phyloP scores from a whole-genome alignment of 495 filamentous ascomycete species.

The Xylaria palmicola region DNA sequence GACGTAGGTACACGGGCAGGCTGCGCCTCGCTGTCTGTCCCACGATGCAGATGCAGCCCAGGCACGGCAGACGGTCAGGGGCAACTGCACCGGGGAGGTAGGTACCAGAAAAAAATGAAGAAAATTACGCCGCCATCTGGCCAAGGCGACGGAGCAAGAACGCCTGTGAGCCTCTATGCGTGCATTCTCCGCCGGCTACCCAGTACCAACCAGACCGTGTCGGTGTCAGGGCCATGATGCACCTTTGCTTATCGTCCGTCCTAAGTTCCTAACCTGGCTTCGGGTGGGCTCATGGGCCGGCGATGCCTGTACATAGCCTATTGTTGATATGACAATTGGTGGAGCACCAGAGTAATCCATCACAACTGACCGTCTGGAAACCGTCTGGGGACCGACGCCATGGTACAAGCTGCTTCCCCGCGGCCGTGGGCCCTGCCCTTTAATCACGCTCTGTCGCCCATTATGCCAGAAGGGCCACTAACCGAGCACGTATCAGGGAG shows the following conservation, averaged over 20 bases:
- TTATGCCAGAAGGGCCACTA: slow-evolving; percentile 1
- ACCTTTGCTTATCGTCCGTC: slow-evolving; percentile 3
- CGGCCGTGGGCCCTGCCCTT: background rate
- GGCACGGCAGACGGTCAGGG: background rate
- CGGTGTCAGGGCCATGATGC: background rate
- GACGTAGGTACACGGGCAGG: background rate
- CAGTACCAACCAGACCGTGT: background rate
- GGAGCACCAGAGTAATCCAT: background rate
- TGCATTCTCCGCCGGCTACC: background rate
- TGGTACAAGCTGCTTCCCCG: slow-evolving; percentile 7
- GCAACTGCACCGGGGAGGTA: too few species aligned
- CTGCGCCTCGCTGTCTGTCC: slow-evolving; percentile 7
- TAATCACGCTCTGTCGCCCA: background rate
- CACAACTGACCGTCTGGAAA: background rate
- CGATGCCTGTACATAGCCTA: background rate
- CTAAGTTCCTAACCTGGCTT: background rate
- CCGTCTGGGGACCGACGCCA: slow-evolving; percentile 3
- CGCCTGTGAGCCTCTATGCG: background rate
- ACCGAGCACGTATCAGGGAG: background rate
- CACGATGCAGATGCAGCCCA: too few species aligned
- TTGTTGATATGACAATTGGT: slow-evolving; percentile 4
- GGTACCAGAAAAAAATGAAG: background rate
- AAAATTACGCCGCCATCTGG: background rate
- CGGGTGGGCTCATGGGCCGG: background rate
- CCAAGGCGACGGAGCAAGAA: background rate